These are phyloP conservation scores for Linanthus parryae DNA, from an alignment of 148 eudicot genomes.

Conservation along the genomic window DNA sequence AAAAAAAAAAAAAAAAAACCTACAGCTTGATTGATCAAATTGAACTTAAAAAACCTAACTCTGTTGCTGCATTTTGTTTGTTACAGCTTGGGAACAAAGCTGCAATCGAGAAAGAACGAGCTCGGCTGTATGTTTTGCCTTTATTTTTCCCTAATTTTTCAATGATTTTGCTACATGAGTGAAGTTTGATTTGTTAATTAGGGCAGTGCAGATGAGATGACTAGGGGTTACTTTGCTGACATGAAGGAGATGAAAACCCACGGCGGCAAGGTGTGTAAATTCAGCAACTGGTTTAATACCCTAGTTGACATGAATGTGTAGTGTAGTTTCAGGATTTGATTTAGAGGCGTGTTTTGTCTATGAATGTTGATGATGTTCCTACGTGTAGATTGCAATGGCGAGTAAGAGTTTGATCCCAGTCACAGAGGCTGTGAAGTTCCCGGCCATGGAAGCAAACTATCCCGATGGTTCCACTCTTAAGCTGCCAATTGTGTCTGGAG, in stretches of 20 bases:
- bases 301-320: neutral
- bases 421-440: conserved; percentile 79
- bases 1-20: neutral
- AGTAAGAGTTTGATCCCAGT: conserved; percentile 67
- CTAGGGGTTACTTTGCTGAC: conserved; percentile 90
- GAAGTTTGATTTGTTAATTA: conserved; percentile 28
- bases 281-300: neutral
- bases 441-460: conserved; percentile 55
- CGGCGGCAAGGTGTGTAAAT: conserved; percentile 74
- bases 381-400: conserved; percentile 66
- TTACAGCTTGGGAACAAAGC: conserved; percentile 76
- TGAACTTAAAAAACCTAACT: no score
- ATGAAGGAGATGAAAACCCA: conserved; percentile 77
- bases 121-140: conserved; percentile 67
- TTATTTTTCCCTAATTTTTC: no score
- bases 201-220: conserved; percentile 99
- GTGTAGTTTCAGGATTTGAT: neutral
- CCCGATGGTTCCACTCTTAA: conserved; percentile 52
- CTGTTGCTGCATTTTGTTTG: neutral
- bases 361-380: conserved; percentile 16
- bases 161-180: no score
- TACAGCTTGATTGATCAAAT: neutral
- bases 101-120: conserved; percentile 85
- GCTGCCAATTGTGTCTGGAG: conserved; percentile 48
- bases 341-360: no score